These are phyloP conservation scores for Saccharomycopsis lassenensis DNA, from an alignment of 805 yeast species.

Conservation along the genomic window DNA sequence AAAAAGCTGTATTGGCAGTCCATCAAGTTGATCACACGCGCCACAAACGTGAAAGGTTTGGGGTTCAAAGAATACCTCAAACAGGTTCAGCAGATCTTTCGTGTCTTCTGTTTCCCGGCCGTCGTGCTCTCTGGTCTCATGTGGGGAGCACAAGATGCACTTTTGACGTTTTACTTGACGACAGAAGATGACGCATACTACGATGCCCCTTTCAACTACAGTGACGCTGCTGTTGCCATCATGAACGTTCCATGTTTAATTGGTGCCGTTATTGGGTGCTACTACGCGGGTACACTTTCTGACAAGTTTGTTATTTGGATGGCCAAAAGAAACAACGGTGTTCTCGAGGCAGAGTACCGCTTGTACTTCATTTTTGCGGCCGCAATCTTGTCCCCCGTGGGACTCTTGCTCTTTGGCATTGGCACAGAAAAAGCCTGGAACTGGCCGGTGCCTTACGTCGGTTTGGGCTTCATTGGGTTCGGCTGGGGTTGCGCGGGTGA, in stretches of 20 bases:
- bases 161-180: constrained; percentile 62
- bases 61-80: constrained; percentile 57
- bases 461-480: constrained; percentile 54
- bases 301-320: constrained; percentile 51
- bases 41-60: constrained; percentile 47
- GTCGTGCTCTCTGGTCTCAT: constrained; percentile 56
- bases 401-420: constrained; percentile 54
- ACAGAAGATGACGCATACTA: constrained; percentile 60
- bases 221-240: constrained; percentile 55
- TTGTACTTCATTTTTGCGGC: constrained; percentile 46
- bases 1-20: constrained; percentile 35
- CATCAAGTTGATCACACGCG: constrained; percentile 40
- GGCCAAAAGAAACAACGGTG: constrained; percentile 50
- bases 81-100: constrained; percentile 38
- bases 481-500: constrained; percentile 68
- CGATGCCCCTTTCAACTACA: constrained; percentile 55
- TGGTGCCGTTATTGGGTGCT: constrained; percentile 58
- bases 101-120: constrained; percentile 55
- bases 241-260: constrained; percentile 65
- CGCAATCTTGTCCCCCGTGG: constrained; percentile 47
- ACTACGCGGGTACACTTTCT: constrained; percentile 49
- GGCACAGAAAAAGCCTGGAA: constrained; percentile 47
- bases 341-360: constrained; percentile 56
- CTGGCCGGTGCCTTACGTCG: constrained; percentile 47
- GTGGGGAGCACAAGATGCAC: constrained; percentile 76